Evolutionary conservation across 768 basidiomycete species (phyloP), one percentile per base, ranked within the genome.

Genomic region (Candolleomyces efflorescens): DNA sequence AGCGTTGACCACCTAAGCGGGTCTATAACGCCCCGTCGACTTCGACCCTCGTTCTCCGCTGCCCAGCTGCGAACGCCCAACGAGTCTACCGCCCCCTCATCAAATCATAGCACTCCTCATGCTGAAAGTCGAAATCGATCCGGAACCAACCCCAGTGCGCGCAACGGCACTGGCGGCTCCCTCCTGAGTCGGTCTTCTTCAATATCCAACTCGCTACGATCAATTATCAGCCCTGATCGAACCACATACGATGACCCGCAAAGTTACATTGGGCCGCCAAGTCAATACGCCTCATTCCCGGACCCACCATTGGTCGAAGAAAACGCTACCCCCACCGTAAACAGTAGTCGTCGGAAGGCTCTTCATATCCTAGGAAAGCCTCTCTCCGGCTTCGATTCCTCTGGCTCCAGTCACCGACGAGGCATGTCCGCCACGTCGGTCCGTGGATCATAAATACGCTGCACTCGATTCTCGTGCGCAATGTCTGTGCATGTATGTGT

Each of bases 21-120:
- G 5, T 75, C 83, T 51, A 75, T 80, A 54, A 84, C 82, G 18
- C 83, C 86, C 26, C 77, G 87, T 64, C 78, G 76, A 61, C 67
- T 92, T 57, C 80, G 90, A 53, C 86, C 89, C 15, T 92, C 90
- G 20, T 79, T 82, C 62, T 92, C 90, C 66, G 89, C 90, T 53
- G 87, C 87, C 12, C 90, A 92, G 63, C 73, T 92, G 41, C 80
- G 89, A 57, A 82, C 77, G 15, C 72, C 73, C 10, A 73, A 79
- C n/a, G 74, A 75, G 46, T 56, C 73, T 32, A 62, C 69, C 63
- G 62, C 71, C 45, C 54, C 68, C 55, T 58, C 69, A 59, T 67
- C 72, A 47, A 50, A 66, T 65, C 68, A 63, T 55, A 62, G 63
- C 48, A 56, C 71, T 63, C 61, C 70, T 61, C 75, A 71, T 27